Evolutionary conservation across 176 grass and related monocot species (phyloP).

Genomic region (Zoysia japonica): DNA sequence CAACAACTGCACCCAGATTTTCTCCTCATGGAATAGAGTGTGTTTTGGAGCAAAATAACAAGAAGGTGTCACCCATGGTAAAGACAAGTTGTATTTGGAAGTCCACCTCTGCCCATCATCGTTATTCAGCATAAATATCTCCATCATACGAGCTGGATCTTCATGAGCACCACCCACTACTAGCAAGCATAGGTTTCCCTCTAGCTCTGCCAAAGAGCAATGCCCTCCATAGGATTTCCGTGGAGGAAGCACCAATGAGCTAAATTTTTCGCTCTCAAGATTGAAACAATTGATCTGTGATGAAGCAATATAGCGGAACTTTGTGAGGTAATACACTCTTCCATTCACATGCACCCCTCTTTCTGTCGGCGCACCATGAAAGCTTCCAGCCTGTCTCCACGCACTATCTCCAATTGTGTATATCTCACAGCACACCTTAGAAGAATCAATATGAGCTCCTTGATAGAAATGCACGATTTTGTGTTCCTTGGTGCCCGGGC

Average conservation of each 20-base stretch:
- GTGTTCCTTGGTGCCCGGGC: slow-evolving; percentile 37
- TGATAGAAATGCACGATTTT: slow-evolving; percentile 60
- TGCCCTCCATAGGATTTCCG: slow-evolving; percentile 56
- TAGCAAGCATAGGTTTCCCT: slow-evolving; percentile 53
- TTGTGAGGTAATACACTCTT: slow-evolving; percentile 53
- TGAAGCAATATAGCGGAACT: slow-evolving; percentile 52
- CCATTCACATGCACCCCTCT: slow-evolving; percentile 62
- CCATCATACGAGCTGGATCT: slow-evolving; percentile 46
- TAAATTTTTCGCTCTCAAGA: slow-evolving; percentile 51
- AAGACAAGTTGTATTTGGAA: slow-evolving; percentile 42
- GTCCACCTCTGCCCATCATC: slow-evolving; percentile 48
- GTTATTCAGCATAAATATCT: slow-evolving; percentile 42
- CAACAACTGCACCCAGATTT: slow-evolving; percentile 63
- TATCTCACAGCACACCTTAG: slow-evolving; percentile 37
- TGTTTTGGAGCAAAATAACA: slow-evolving; percentile 60
- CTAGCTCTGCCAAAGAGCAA: slow-evolving; percentile 54
- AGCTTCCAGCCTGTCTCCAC: slow-evolving; percentile 46
- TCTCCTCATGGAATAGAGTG: slow-evolving; percentile 44
- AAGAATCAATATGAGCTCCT: slow-evolving; percentile 36
- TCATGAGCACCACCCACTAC: slow-evolving; percentile 52
- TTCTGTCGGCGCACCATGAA: slow-evolving; percentile 38
- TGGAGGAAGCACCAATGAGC: slow-evolving; percentile 44
- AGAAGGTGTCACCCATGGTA: slow-evolving; percentile 48
- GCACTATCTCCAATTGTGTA: slow-evolving; percentile 40
- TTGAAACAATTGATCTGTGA: slow-evolving; percentile 54